phyloP scores from a whole-genome alignment of 116 monocot species.

The Cymodocea nodosa region DNA sequence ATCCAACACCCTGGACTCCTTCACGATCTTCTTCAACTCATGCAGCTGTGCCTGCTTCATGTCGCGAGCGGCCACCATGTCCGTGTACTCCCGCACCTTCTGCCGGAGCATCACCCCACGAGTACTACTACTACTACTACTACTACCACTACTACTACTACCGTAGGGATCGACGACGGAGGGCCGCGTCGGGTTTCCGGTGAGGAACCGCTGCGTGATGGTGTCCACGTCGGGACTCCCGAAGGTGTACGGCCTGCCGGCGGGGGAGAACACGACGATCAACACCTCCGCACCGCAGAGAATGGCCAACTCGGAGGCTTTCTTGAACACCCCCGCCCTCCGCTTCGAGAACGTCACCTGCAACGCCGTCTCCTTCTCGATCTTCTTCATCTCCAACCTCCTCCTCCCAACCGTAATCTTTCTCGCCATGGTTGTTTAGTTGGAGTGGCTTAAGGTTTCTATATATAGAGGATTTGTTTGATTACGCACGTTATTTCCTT shows the following conservation, averaged over 20 bases:
- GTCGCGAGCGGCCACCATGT: not conserved
- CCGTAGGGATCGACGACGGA: not conserved
- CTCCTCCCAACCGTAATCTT: conserved; percentile 5
- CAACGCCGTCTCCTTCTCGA: conserved; percentile 1
- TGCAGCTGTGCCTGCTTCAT: not conserved
- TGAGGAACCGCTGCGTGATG: not conserved
- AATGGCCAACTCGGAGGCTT: conserved; percentile 12
- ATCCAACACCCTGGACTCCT: not conserved
- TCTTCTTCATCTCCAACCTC: conserved; percentile 13
- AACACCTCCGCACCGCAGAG: conserved; percentile 11
- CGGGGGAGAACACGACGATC: conserved; percentile 11
- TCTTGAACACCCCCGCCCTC: conserved; percentile 9
- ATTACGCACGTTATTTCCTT: no score
- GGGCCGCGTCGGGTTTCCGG: not conserved
- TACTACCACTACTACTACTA: not conserved
- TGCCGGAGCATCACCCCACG: not conserved
- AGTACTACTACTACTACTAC: no score
- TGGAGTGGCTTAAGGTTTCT: no score
- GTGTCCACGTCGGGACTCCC: conserved; percentile 6
- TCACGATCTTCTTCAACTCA: not conserved
- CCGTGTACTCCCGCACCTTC: not conserved
- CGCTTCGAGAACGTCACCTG: conserved; percentile 21
- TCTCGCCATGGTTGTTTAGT: not conserved
- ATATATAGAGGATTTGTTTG: no score
- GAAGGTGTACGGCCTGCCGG: conserved; percentile 3